Percentiles rank a stretch among this genome's conserved stretches.
These are phyloP conservation scores for Apostasia ramifera DNA, from an alignment of 106 monocot genomes.

Conservation along the genomic window DNA sequence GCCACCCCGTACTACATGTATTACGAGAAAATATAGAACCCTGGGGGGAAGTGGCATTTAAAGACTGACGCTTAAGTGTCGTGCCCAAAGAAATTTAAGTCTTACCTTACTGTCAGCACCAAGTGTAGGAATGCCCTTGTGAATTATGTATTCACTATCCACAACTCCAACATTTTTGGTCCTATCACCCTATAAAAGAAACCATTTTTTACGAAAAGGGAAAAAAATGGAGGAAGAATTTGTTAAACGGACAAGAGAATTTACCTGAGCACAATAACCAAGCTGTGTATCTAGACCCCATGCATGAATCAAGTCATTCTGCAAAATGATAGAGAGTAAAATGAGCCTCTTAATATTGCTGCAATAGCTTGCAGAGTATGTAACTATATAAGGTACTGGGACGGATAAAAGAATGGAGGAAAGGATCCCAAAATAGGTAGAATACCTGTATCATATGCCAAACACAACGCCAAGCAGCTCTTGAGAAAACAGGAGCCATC, in stretches of 20 bases:
- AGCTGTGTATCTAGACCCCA: conserved; percentile 89
- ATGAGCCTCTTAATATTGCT: neutral
- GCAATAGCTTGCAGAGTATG: neutral
- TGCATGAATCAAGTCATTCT: conserved; percentile 94
- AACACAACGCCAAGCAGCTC: conserved; percentile 65
- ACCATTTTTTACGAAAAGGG: neutral
- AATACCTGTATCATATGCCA: conserved; percentile 74
- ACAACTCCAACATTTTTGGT: conserved; percentile 55
- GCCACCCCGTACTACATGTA: too few species aligned
- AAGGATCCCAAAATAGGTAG: neutral
- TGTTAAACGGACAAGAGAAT: neutral
- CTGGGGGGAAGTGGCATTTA: neutral
- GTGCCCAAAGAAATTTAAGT: neutral
- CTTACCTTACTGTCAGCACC: conserved; percentile 43
- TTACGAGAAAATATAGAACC: neutral
- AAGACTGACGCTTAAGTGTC: neutral
- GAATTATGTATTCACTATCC: conserved; percentile 63
- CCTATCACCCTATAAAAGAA: conserved; percentile 42
- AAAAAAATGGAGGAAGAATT: conserved; percentile 2
- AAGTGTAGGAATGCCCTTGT: conserved; percentile 50
- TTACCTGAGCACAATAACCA: conserved; percentile 85
- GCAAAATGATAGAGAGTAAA: conserved; percentile 6
- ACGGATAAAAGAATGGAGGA: neutral
- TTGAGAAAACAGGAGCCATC: conserved; percentile 81
- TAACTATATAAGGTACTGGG: neutral